Evolutionary conservation across 192 early-diverging fungal genomes (phyloP).

Genomic region (Radiomyces spectabilis): DNA sequence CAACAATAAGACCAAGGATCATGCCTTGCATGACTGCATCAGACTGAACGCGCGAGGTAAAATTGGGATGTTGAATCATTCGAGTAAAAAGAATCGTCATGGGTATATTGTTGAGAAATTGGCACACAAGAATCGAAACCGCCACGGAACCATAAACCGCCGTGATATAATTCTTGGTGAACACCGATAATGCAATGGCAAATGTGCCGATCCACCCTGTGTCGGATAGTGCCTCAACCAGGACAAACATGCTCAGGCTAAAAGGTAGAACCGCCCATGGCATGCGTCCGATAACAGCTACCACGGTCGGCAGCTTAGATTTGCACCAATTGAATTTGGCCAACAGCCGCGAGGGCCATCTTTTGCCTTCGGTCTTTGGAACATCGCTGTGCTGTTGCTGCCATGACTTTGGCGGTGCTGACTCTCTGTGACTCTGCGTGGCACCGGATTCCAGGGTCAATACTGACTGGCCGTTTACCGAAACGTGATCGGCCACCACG

Average conservation of each 20-base stretch:
- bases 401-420: not conserved
- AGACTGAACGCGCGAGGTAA: constrained; percentile 28
- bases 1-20: constrained; percentile 66
- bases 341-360: not conserved
- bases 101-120: constrained; percentile 78
- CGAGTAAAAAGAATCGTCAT: constrained; percentile 79
- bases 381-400: not conserved
- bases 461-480: too few relatives aligned
- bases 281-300: constrained; percentile 47
- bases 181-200: constrained; percentile 42
- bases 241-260: constrained; percentile 80
- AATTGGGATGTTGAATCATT: constrained; percentile 59
- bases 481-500: too few relatives aligned
- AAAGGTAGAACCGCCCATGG: constrained; percentile 78
- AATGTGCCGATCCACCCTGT: constrained; percentile 66
- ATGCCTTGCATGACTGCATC: constrained; percentile 43
- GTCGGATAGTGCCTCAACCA: constrained; percentile 63
- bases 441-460: too few relatives aligned
- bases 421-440: too few relatives aligned
- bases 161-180: constrained; percentile 43
- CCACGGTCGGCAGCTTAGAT: constrained; percentile 41
- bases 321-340: constrained; percentile 1
- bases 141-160: constrained; percentile 56
- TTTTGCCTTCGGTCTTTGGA: not conserved
- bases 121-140: constrained; percentile 61